Percentiles rank a stretch among this genome's conserved stretches.
Evolutionary conservation across 768 basidiomycete genomes (phyloP).

Genomic region (Tulasnella sp.): DNA sequence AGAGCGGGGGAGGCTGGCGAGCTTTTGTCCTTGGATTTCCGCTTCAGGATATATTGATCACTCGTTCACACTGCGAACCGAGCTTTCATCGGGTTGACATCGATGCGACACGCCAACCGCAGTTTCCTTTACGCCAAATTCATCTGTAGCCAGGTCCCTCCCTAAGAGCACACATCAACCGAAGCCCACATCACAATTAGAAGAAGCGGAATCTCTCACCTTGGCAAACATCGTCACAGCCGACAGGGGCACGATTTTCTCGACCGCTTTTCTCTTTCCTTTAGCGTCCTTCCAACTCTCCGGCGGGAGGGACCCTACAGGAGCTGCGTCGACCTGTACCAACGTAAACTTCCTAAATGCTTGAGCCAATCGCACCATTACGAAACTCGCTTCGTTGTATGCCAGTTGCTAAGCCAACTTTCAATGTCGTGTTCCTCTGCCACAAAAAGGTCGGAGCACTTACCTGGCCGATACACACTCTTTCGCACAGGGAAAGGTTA

Average conservation of each 20-base stretch:
- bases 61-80: too few species aligned
- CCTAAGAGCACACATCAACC: background rate
- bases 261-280: background rate
- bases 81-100: too few species aligned
- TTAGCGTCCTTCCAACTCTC: background rate
- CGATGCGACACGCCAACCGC: too few species aligned
- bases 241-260: background rate
- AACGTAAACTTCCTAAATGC: background rate
- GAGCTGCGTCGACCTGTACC: background rate
- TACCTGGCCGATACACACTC: constrained; percentile 8
- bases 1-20: too few species aligned
- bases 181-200: background rate
- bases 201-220: background rate
- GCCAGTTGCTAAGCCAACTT: background rate
- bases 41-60: too few species aligned
- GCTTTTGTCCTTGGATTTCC: too few species aligned
- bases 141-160: background rate
- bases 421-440: background rate
- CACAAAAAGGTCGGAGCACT: background rate
- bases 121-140: too few species aligned
- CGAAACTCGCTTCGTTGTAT: constrained; percentile 9
- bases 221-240: background rate
- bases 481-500: background rate
- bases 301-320: background rate
- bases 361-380: constrained; percentile 5